A percentile compares a stretch with the other conserved stretches of the same genome.
Evolutionary conservation across 2,329 filamentous ascomycete genomes (phyloP).

Genomic region (Neospermospora avenae): DNA sequence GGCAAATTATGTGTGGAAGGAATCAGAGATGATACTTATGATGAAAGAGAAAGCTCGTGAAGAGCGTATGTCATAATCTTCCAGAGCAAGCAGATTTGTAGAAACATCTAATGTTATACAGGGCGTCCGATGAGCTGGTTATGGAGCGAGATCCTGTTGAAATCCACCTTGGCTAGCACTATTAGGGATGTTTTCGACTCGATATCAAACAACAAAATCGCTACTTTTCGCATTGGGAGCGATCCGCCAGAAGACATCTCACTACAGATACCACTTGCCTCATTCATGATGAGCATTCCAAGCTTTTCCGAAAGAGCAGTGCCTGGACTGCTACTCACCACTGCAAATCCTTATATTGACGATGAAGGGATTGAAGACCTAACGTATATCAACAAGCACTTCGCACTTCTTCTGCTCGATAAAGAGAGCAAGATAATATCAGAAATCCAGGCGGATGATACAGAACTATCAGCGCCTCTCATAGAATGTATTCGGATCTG

Average conservation of each 20-base stretch:
- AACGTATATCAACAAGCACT: conserved; percentile 76
- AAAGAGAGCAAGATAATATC: conserved; percentile 72
- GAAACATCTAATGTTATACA: no score
- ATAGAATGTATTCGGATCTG: conserved; percentile 78
- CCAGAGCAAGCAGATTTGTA: no score
- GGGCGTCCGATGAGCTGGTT: conserved; percentile 52
- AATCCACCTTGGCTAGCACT: conserved; percentile 76
- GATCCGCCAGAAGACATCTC: conserved; percentile 58
- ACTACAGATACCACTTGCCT: conserved; percentile 61
- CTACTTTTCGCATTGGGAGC: conserved; percentile 70
- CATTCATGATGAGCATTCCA: conserved; percentile 69
- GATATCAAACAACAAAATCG: conserved; percentile 81
- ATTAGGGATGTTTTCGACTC: conserved; percentile 80
- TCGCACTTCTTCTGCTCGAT: conserved; percentile 78
- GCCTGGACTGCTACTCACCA: conserved; percentile 81
- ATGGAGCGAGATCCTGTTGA: conserved; percentile 68
- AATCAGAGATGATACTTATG: conserved; percentile 77
- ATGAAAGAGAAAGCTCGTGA: conserved; percentile 82
- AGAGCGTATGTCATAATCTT: conserved; percentile 40
- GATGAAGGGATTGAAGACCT: conserved; percentile 66
- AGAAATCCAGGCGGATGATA: conserved; percentile 72
- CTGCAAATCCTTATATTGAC: conserved; percentile 70
- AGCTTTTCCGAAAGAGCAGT: conserved; percentile 65
- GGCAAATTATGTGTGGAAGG: conserved; percentile 86
- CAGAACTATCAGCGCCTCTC: conserved; percentile 72